Evolutionary conservation across 306 rosid genomes (phyloP).

Genomic region (Hippophae gyantsensis): DNA sequence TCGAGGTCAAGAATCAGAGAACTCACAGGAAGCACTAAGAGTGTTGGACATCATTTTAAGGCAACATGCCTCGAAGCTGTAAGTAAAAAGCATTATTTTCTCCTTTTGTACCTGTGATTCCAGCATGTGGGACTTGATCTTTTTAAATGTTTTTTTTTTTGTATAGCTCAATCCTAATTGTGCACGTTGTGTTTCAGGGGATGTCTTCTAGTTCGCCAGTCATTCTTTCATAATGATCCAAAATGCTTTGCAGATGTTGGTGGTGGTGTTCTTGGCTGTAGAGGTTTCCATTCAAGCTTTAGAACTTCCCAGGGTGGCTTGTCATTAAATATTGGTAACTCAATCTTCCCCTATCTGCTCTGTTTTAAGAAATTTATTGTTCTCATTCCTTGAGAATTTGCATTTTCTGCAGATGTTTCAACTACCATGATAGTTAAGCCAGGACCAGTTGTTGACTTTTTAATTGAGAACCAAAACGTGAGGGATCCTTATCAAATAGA

Average conservation of each 20-base stretch:
- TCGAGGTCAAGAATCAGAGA: constrained; percentile 75
- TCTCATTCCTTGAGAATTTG: neutral
- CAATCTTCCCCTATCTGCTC: neutral
- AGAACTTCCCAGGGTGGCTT: constrained; percentile 82
- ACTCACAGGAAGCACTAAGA: constrained; percentile 76
- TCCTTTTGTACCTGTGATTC: neutral
- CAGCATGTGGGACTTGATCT: neutral
- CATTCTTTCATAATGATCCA: constrained; percentile 67
- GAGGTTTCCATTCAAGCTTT: constrained; percentile 91
- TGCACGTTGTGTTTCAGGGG: constrained; percentile 53
- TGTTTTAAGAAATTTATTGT: neutral
- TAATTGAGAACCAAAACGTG: constrained; percentile 68
- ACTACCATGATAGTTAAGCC: constrained; percentile 84
- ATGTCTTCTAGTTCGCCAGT: constrained; percentile 82
- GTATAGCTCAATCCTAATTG: neutral
- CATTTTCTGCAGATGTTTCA: constrained; percentile 52
- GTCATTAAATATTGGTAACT: constrained; percentile 67
- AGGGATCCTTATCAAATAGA: constrained; percentile 58
- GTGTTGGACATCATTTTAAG: constrained; percentile 76
- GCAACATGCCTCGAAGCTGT: constrained; percentile 95
- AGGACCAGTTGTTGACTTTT: constrained; percentile 88
- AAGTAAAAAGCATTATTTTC: constrained; percentile 16
- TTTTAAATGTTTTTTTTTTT: neutral
- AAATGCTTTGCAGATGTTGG: constrained; percentile 57
- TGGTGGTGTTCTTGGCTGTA: constrained; percentile 85